These are phyloP conservation scores for Podila epicladia DNA, from an alignment of 192 early-diverging fungal species.

Conservation along the genomic window DNA sequence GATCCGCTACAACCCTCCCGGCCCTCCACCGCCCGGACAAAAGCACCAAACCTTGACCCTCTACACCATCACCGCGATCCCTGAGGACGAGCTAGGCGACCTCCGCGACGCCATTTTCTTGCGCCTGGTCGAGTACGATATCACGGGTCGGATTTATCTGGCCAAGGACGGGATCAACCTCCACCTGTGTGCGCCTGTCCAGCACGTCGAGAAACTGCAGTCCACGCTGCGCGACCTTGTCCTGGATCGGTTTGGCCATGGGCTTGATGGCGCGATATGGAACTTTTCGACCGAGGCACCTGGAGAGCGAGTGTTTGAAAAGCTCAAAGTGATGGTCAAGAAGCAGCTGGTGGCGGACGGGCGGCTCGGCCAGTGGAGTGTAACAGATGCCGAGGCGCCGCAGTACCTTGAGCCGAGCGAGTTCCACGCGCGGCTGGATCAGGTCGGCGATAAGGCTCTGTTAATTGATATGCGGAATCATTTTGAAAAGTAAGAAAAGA, in stretches of 20 bases:
- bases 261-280: conserved; percentile 34
- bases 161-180: conserved; percentile 81
- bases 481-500: conserved; percentile 68
- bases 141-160: conserved; percentile 81
- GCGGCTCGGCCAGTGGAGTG: conserved; percentile 9
- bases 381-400: conserved; percentile 55
- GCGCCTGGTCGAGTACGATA: conserved; percentile 52
- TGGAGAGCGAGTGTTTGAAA: conserved; percentile 61
- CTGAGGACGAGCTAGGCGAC: conserved; percentile 18
- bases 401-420: conserved; percentile 70
- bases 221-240: conserved; percentile 29
- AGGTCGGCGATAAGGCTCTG: conserved; percentile 57
- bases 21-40: conserved; percentile 8
- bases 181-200: conserved; percentile 70
- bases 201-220: conserved; percentile 46
- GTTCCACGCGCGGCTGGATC: conserved; percentile 65
- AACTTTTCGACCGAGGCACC: conserved; percentile 72
- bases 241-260: conserved; percentile 26
- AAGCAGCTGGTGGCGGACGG: conserved; percentile 55
- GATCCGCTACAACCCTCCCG: conserved; percentile 26
- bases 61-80: conserved; percentile 57
- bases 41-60: conserved; percentile 58
- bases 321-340: conserved; percentile 72
- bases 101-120: conserved; percentile 52
- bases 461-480: conserved; percentile 84